Base-by-base conservation (phyloP, 495 filamentous ascomycete genomes). In the Talaromyces liani region DNA sequence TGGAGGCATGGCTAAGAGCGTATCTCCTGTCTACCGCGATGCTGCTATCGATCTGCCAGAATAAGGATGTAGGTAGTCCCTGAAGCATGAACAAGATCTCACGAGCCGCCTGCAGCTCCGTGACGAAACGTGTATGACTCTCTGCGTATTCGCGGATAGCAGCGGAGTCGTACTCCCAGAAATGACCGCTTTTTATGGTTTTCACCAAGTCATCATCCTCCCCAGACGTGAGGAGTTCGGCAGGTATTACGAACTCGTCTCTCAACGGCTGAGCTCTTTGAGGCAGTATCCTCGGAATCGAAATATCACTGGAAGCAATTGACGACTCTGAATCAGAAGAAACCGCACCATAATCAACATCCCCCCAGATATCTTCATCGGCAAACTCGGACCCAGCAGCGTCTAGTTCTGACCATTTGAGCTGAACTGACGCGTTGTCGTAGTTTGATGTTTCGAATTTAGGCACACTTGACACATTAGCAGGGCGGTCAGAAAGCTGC, bases 61-160 rank as follows among this genome's bases (percentile, higher is more conserved):
- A 96, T 6, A 96, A 71, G 20, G 84, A 87, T 0, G 90, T 95
- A 39, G 87, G 84, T 20, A 96, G 75, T 0, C 91, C 92, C 34
- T 84, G 81, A 1, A 98, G 82, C 91, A 96, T 93, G 66, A 90
- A 93, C 1, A 96, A 76, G 1, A 85, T 79, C 66, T 98, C 93
- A 49, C 93, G 86, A 34, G 93, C 77, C 4, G 86, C 71, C 62
- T 93, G 89, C 2, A 89, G 75, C 68, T 94, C 92, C 0, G 90
- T 86, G 36, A 95, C 74, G 3, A 76, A 73, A 72, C 67, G 84
- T 75, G 67, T 78, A 64, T 60, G 75, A 55, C 66, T 64, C 67
- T 65, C 72, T 66, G 65, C 72, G 65, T 36, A 53, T 20, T 68
- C 62, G 62, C 69, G 64, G 6, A 68, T 51, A 47, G 64, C 62